Base-by-base conservation (phyloP, 768 basidiomycete species). In the Dentipellis sp. region DNA sequence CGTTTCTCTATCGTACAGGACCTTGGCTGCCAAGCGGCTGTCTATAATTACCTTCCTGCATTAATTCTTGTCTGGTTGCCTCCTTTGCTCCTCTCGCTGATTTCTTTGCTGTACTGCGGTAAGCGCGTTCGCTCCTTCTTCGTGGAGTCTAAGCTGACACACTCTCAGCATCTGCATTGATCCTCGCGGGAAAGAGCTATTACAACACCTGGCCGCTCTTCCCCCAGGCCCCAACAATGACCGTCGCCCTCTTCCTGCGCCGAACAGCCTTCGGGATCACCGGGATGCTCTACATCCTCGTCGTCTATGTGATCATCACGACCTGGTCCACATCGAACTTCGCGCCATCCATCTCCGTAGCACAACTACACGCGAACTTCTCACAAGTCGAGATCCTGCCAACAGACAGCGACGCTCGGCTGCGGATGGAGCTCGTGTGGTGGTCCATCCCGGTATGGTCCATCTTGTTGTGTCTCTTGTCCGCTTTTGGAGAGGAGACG, bases 401-500 rank as follows among this genome's bases (percentile, higher is more conserved):
- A 7, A 40, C 53, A 6, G 36, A 48, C 10, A 52, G 56, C 14
- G 49, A 34, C 10, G 38, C 47, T n/a, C 35, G 38, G 19, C 3
- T 58, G 34, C 53, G 48, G 34, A 55, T 49, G 17, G 37, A 62
- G 50, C 54, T 62, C 16, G 46, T 60, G 16, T 62, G 61, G 61
- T 62, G 61, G 61, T 57, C 60, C 21, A 58, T 60, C 22, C 61
- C 61, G 2, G 14, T 58, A 10, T 62, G 56, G 59, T 60, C 61
- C 16, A 48, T 60, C 17, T 40, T 59, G 14, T 37, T 62, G 21
- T 60, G 54, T 46, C 21, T 48, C 35, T 21, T 62, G 14, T 58
- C 56, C 16, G 47, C 38, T 21, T 21, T 54, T 10, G 56, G 59
- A 11, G 56, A 56, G 45, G 61, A 62, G 46, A 61, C 56, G 16